Evolutionary conservation across 2,329 filamentous ascomycete genomes (phyloP).

Genomic region (Didymella sp.): DNA sequence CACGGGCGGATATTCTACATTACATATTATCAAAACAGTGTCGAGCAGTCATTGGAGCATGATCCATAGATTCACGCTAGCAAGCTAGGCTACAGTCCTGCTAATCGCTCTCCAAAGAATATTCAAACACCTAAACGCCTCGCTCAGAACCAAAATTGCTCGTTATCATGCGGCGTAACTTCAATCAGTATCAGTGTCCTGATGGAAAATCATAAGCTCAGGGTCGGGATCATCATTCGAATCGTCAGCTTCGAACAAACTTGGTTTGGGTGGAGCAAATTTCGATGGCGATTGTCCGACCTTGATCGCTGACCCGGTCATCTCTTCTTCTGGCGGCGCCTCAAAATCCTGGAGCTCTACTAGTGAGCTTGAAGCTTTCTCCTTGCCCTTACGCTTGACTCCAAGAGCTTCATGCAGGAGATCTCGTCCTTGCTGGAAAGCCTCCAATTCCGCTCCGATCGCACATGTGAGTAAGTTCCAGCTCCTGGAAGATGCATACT

Average conservation of each 20-base stretch:
- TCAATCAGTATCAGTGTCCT: constrained; percentile 51
- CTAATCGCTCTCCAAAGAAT: no score
- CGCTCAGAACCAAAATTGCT: not conserved
- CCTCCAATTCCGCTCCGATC: constrained; percentile 75
- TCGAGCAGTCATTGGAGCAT: not conserved
- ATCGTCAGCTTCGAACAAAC: constrained; percentile 51
- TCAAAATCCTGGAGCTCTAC: constrained; percentile 30
- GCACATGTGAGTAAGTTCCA: constrained; percentile 81
- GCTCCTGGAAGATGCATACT: constrained; percentile 64
- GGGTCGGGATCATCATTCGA: constrained; percentile 57
- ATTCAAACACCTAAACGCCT: constrained; percentile 4
- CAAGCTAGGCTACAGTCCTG: not conserved
- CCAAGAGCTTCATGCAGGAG: constrained; percentile 59
- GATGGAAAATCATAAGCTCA: constrained; percentile 58
- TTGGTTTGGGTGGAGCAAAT: constrained; percentile 39
- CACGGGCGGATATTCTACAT: not conserved
- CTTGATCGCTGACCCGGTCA: constrained; percentile 42
- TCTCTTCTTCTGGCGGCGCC: constrained; percentile 36
- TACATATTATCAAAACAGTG: not conserved
- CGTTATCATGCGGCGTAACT: not conserved
- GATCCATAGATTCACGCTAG: not conserved
- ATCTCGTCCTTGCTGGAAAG: constrained; percentile 66
- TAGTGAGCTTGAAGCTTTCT: constrained; percentile 31
- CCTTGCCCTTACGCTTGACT: constrained; percentile 37
- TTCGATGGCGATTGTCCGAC: constrained; percentile 39